These are phyloP conservation scores for Clarireedia sp. DNA, from an alignment of 2,329 filamentous ascomycete species.

Conservation along the genomic window DNA sequence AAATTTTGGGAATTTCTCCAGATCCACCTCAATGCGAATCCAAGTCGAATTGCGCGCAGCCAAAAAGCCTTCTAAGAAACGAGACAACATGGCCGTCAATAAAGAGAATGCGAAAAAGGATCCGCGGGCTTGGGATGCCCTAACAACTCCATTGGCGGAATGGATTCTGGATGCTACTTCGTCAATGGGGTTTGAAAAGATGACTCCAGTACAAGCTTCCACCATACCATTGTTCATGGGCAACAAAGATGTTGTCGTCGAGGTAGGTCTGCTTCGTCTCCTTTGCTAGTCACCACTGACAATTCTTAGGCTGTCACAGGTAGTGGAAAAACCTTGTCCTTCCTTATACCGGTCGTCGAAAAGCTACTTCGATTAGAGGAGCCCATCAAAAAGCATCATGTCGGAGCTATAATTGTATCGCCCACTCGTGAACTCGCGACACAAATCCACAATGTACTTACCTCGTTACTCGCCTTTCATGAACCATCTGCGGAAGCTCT, in stretches of 20 bases:
- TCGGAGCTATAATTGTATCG: slow-evolving; percentile 85
- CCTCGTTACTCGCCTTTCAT: slow-evolving; percentile 75
- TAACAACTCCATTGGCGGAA: slow-evolving; percentile 64
- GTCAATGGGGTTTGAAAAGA: slow-evolving; percentile 76
- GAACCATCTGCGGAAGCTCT: slow-evolving; percentile 63
- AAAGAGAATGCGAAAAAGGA: slow-evolving; percentile 34
- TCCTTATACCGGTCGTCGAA: slow-evolving; percentile 75
- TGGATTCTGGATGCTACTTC: slow-evolving; percentile 82
- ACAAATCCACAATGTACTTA: slow-evolving; percentile 79
- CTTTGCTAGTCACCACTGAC: slow-evolving; percentile 8
- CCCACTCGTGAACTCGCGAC: slow-evolving; percentile 87
- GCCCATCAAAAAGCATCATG: slow-evolving; percentile 79
- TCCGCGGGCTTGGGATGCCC: slow-evolving; percentile 54
- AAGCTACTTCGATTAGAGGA: slow-evolving; percentile 73
- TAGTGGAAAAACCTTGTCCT: slow-evolving; percentile 83
- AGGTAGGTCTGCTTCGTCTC: slow-evolving; percentile 38
- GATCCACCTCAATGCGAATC: neutral
- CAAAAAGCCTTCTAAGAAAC: neutral
- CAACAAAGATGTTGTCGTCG: slow-evolving; percentile 88
- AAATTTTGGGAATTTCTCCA: neutral
- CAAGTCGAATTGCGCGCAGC: too few relatives aligned
- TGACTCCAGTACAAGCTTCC: slow-evolving; percentile 93
- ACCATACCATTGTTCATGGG: slow-evolving; percentile 81
- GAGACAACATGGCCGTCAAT: slow-evolving; percentile 1
- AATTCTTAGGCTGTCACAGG: slow-evolving; percentile 68